Percentiles rank a stretch among this genome's conserved stretches.
Conservation (phyloP, 2,329 filamentous ascomycete genomes). For the Aureobasidium sp. region DNA sequence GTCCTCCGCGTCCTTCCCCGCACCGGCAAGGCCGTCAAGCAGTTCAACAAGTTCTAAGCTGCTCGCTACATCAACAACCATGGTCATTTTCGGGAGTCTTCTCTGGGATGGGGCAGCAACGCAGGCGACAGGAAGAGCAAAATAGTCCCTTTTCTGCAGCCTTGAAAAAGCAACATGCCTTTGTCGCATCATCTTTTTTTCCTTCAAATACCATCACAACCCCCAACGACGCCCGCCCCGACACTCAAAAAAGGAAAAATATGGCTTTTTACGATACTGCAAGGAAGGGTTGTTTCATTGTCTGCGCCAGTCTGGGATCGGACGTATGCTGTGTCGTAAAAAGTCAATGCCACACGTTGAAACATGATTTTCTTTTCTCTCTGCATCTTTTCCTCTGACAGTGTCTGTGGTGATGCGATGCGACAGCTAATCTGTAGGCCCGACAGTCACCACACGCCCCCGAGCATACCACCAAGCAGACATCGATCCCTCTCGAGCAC, state of each 20-base stretch:
- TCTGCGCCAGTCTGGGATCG: neutral
- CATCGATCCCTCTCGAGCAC: neutral
- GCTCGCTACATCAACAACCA: neutral
- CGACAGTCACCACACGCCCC: neutral
- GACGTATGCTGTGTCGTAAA: slow-evolving; percentile 5
- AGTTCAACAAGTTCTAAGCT: slow-evolving; percentile 94
- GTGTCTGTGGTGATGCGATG: neutral
- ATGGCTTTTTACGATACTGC: slow-evolving; percentile 11
- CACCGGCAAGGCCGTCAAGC: slow-evolving; percentile 95
- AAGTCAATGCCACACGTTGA: slow-evolving; percentile 12
- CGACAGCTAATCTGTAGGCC: neutral
- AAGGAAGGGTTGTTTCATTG: neutral
- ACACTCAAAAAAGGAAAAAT: neutral
- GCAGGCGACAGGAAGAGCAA: slow-evolving; percentile 4
- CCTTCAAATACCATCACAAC: slow-evolving; percentile 6
- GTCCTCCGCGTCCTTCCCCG: slow-evolving; percentile 96
- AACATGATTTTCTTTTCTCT: slow-evolving; percentile 5
- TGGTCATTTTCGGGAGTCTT: slow-evolving; percentile 16
- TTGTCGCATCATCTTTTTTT: slow-evolving; percentile 12
- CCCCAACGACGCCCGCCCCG: neutral
- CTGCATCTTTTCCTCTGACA: neutral
- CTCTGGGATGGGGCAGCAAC: slow-evolving; percentile 13
- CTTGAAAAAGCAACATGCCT: slow-evolving; percentile 9
- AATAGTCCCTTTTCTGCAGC: slow-evolving; percentile 10
- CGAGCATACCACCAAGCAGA: neutral